Conservation (phyloP, 495 filamentous ascomycete species). For the Symbiotaphrina buchneri region DNA sequence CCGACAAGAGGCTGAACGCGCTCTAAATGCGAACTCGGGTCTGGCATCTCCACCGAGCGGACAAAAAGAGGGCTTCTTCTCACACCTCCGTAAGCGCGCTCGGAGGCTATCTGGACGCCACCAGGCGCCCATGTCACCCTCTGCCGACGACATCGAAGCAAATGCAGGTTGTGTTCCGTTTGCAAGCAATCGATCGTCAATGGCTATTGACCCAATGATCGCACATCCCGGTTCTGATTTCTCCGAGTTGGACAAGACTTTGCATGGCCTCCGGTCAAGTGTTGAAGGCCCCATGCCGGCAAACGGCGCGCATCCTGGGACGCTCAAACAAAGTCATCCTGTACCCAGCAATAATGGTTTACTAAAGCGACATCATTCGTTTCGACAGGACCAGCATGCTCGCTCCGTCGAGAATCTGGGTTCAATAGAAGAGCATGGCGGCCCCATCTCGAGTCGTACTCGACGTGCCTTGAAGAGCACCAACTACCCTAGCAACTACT, state of each 20-base stretch:
- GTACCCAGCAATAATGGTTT: constrained; percentile 12
- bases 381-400: constrained; percentile 41
- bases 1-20: constrained; percentile 75
- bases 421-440: constrained; percentile 24
- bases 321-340: constrained; percentile 3
- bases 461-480: constrained; percentile 59
- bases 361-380: constrained; percentile 49
- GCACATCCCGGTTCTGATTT: constrained; percentile 14
- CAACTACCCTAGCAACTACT: constrained; percentile 48
- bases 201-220: constrained; percentile 51
- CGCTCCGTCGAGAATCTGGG: constrained; percentile 39
- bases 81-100: constrained; percentile 84
- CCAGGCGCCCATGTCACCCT: constrained; percentile 49
- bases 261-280: constrained; percentile 46
- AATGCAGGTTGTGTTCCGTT: constrained; percentile 82
- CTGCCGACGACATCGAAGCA: constrained; percentile 68
- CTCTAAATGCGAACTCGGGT: constrained; percentile 61
- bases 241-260: constrained; percentile 51
- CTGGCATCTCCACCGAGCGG: constrained; percentile 38
- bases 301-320: constrained; percentile 18
- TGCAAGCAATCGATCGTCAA: constrained; percentile 62
- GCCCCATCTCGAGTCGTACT: constrained; percentile 64
- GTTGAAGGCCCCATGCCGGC: constrained; percentile 25
- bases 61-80: constrained; percentile 89
- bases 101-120: constrained; percentile 80